Percentiles rank a stretch among this genome's conserved stretches.
Evolutionary conservation across 2,329 filamentous ascomycete species (phyloP).

Genomic region (Cercospora brassicicola): DNA sequence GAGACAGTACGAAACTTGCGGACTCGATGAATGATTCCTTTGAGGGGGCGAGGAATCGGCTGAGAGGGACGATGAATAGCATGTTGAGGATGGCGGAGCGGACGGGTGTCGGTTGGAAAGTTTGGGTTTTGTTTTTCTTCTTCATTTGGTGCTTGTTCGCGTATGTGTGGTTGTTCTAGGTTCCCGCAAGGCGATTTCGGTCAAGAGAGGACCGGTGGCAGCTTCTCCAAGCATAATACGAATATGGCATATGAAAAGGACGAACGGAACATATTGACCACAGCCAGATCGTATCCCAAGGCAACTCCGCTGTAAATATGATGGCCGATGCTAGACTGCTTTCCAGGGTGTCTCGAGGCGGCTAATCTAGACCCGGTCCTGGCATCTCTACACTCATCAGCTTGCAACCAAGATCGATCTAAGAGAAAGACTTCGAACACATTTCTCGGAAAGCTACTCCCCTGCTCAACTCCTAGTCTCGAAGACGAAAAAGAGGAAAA

Average conservation of each 20-base stretch:
- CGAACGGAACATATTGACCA: background rate
- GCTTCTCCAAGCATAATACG: background rate
- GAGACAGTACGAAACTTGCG: slow-evolving; percentile 80
- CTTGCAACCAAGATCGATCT: no score
- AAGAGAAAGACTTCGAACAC: no score
- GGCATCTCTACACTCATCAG: no score
- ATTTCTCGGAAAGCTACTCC: no score
- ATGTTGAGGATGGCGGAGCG: slow-evolving; percentile 95
- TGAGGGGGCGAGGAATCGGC: slow-evolving; percentile 74
- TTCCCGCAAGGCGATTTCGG: no score
- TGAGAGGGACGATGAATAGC: slow-evolving; percentile 91
- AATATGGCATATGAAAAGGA: background rate
- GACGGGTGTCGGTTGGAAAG: slow-evolving; percentile 93
- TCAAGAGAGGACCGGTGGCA: background rate
- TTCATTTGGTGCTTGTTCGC: slow-evolving; percentile 80
- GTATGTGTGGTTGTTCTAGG: slow-evolving; percentile 78
- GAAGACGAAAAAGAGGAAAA: no score
- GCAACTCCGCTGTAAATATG: no score
- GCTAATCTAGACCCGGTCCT: no score
- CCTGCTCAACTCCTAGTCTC: no score
- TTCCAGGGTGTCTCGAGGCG: no score
- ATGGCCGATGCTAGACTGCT: no score
- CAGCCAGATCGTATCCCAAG: background rate
- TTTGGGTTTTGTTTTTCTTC: slow-evolving; percentile 87
- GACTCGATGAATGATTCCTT: slow-evolving; percentile 97